phyloP scores from a whole-genome alignment of 805 yeast species.

The Lachancea nothofagi region DNA sequence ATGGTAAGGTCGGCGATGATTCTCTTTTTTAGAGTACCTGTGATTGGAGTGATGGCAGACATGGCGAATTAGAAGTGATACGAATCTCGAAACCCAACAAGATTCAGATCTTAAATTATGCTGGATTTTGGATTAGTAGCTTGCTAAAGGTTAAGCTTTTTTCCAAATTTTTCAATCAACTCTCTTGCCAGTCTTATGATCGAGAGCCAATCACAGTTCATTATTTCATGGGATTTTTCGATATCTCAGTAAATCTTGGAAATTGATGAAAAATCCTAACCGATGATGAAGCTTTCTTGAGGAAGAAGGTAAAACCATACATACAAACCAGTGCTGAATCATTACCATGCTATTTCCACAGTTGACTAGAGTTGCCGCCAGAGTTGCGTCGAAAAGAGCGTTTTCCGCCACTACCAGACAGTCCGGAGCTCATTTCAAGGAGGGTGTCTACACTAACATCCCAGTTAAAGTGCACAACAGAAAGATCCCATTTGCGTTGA shows the following conservation, averaged over 20 bases:
- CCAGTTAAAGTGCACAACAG: slow-evolving; percentile 95
- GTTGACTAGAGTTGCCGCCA: slow-evolving; percentile 29
- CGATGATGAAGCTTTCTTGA: too few relatives aligned
- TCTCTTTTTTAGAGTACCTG: slow-evolving; percentile 77
- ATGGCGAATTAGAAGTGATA: slow-evolving; percentile 30
- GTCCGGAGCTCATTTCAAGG: slow-evolving; percentile 51
- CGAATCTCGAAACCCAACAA: not conserved
- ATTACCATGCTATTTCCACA: slow-evolving; percentile 31
- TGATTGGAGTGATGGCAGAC: slow-evolving; percentile 75
- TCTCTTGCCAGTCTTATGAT: not conserved
- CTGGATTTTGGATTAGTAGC: not conserved
- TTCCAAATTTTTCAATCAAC: not conserved
- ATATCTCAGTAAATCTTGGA: not conserved
- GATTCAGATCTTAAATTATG: too few relatives aligned
- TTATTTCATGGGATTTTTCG: slow-evolving; percentile 1
- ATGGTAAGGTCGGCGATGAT: slow-evolving; percentile 70
- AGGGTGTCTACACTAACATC: slow-evolving; percentile 84
- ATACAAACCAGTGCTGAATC: not conserved
- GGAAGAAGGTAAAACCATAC: not conserved
- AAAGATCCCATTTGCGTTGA: slow-evolving; percentile 78
- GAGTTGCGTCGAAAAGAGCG: slow-evolving; percentile 32
- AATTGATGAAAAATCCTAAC: not conserved
- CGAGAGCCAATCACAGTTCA: slow-evolving; percentile 5
- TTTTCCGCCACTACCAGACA: slow-evolving; percentile 50
- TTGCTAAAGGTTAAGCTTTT: not conserved